These are phyloP conservation scores for Geranium incanum DNA, from an alignment of 441 rosid genomes.

Conservation along the genomic window DNA sequence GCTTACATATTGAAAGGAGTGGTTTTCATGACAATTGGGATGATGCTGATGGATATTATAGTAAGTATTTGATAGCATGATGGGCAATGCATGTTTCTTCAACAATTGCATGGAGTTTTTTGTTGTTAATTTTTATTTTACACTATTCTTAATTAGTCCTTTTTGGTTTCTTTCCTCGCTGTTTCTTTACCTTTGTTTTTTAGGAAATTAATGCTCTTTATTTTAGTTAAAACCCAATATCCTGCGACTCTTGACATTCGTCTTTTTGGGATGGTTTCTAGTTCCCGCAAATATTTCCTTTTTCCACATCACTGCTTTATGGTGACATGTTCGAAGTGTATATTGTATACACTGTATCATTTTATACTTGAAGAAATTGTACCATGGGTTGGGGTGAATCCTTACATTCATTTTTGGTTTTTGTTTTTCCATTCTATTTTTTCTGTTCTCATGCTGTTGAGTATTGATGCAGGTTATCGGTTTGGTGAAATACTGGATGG, in stretches of 20 bases:
- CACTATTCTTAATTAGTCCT: neutral
- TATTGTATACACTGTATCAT: neutral
- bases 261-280: neutral
- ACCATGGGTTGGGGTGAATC: no score
- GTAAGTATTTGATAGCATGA: conserved; percentile 38
- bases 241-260: neutral
- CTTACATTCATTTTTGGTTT: neutral
- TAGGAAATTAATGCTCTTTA: neutral
- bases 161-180: neutral
- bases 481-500: conserved; percentile 94
- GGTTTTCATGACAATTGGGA: conserved; percentile 98
- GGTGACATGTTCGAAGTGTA: no score
- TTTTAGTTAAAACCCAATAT: neutral
- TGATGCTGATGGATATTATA: conserved; percentile 95
- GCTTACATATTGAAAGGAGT: conserved; percentile 57
- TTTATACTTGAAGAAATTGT: neutral
- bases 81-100: neutral
- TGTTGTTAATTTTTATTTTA: neutral
- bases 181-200: neutral
- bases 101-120: neutral
- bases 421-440: neutral
- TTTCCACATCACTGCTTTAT: no score
- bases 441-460: neutral
- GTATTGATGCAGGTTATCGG: conserved; percentile 53
- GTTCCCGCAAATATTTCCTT: neutral